Conservation (phyloP, 768 basidiomycete genomes). For the Lactarius tabidus region DNA sequence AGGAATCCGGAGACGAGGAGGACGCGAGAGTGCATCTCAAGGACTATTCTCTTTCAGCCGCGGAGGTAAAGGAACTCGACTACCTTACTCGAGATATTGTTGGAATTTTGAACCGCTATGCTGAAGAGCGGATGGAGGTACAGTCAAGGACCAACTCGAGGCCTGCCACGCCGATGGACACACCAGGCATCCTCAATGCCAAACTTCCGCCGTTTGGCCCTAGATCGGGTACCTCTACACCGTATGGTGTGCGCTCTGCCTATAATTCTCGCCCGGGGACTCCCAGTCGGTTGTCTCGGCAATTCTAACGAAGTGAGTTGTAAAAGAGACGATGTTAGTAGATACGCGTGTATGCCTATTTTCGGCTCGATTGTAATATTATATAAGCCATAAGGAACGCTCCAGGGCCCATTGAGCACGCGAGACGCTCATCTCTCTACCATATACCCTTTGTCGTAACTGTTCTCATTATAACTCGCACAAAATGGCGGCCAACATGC, state of each 20-base stretch:
- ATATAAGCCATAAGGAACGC: neutral
- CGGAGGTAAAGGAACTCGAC: slow-evolving; percentile 75
- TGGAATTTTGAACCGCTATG: slow-evolving; percentile 64
- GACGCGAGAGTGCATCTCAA: slow-evolving; percentile 33
- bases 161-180: slow-evolving; percentile 60
- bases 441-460: slow-evolving; percentile 1
- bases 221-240: slow-evolving; percentile 59
- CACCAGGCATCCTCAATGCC: slow-evolving; percentile 41
- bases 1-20: slow-evolving; percentile 59
- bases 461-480: neutral
- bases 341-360: neutral
- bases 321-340: neutral
- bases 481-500: slow-evolving; percentile 85
- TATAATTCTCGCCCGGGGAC: slow-evolving; percentile 60
- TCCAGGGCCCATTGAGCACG: neutral
- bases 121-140: slow-evolving; percentile 53
- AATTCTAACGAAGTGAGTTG: slow-evolving; percentile 30
- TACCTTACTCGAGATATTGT: slow-evolving; percentile 71
- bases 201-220: slow-evolving; percentile 39
- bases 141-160: slow-evolving; percentile 61
- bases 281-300: slow-evolving; percentile 51
- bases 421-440: neutral
- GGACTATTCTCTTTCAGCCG: slow-evolving; percentile 53
- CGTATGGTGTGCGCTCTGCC: slow-evolving; percentile 38
- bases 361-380: neutral